A percentile compares a stretch with the other conserved stretches of the same genome.
phyloP scores from a whole-genome alignment of 2,329 filamentous ascomycete species.

The Huntiella moniliformis region DNA sequence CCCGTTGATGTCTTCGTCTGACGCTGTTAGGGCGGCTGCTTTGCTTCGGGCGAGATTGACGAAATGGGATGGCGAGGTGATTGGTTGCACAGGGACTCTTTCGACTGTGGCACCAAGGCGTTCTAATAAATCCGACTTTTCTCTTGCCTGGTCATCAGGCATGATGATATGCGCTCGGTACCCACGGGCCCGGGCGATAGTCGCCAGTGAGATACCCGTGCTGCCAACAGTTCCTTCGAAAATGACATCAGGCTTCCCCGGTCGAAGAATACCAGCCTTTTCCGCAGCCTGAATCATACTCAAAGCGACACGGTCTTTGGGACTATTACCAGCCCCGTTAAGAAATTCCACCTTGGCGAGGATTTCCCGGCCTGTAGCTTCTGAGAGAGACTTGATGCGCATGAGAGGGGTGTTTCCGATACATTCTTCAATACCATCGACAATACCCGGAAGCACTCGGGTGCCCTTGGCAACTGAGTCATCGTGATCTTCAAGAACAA shows the following conservation, averaged over 20 bases:
- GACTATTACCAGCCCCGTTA: conserved; percentile 82
- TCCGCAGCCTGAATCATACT: conserved; percentile 77
- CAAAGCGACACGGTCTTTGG: conserved; percentile 87
- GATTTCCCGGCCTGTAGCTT: conserved; percentile 74
- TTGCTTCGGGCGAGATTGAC: conserved; percentile 74
- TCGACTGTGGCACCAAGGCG: conserved; percentile 89
- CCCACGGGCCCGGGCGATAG: conserved; percentile 68
- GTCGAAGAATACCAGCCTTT: conserved; percentile 52
- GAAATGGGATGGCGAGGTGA: conserved; percentile 83
- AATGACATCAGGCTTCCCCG: conserved; percentile 74
- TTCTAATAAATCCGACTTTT: conserved; percentile 76
- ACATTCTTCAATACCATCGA: conserved; percentile 69
- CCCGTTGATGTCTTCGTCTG: conserved; percentile 47
- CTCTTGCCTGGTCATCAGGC: conserved; percentile 73
- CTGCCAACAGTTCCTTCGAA: conserved; percentile 96
- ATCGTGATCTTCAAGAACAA: conserved; percentile 18
- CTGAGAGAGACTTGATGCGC: conserved; percentile 65
- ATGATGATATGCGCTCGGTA: conserved; percentile 95
- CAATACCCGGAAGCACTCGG: conserved; percentile 21
- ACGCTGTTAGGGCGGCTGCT: conserved; percentile 52
- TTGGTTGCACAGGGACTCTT: conserved; percentile 74
- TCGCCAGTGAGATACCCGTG: conserved; percentile 86
- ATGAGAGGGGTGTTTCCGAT: conserved; percentile 90
- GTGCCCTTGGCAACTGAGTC: conserved; percentile 8
- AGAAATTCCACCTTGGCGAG: conserved; percentile 91